A percentile compares a stretch with the other conserved stretches of the same genome.
Evolutionary conservation across 352 stramenopile species (phyloP).

Genomic region (Thalassiosira mediterranea): DNA sequence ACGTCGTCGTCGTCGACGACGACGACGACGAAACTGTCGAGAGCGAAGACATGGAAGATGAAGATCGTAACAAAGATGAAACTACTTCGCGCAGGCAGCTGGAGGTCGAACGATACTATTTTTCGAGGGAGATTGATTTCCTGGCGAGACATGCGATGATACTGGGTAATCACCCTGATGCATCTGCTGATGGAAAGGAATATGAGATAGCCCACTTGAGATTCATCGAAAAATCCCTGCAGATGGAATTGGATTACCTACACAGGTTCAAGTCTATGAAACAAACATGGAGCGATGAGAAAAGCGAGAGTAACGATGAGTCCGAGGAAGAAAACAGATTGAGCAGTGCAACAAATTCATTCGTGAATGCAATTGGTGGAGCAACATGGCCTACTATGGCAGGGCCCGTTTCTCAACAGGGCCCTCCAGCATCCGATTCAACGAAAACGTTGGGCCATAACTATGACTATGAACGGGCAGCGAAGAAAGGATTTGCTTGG

Average conservation of each 20-base stretch:
- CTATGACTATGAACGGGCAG: conserved; percentile 24
- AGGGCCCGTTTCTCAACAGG: neutral
- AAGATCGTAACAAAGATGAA: too few species aligned
- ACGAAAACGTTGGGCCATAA: conserved; percentile 18
- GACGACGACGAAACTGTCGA: too few species aligned
- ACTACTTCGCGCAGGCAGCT: too few species aligned
- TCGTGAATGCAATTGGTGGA: conserved; percentile 19
- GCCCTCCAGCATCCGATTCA: neutral
- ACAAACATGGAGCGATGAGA: neutral
- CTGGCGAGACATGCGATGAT: conserved; percentile 31
- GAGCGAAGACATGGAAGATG: too few species aligned
- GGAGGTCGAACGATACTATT: conserved; percentile 33
- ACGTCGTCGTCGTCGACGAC: too few species aligned
- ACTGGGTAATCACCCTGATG: conserved; percentile 25
- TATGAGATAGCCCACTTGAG: conserved; percentile 19
- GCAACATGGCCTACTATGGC: conserved; percentile 17
- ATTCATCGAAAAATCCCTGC: conserved; percentile 28
- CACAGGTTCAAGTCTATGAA: conserved; percentile 14
- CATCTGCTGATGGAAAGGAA: neutral
- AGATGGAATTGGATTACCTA: conserved; percentile 38
- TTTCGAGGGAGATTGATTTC: conserved; percentile 30
- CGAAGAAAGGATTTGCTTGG: conserved; percentile 7
- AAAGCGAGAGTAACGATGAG: neutral
- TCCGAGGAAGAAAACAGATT: conserved; percentile 2
- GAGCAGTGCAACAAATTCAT: neutral